These are phyloP conservation scores for Wickerhamomyces canadensis DNA, from an alignment of 805 yeast species.

Conservation along the genomic window DNA sequence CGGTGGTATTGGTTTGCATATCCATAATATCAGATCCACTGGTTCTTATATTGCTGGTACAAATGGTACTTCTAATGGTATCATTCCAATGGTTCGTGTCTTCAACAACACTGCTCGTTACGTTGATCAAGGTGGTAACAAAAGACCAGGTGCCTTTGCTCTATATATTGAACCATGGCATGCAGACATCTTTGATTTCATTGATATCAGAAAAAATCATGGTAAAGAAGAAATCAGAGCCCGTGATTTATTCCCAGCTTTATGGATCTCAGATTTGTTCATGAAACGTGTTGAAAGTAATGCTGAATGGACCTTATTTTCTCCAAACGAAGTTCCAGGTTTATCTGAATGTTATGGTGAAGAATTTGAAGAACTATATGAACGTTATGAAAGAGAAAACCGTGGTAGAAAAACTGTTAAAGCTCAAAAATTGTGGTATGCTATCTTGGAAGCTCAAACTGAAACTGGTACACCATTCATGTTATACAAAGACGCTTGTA, in stretches of 20 bases:
- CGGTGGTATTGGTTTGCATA: slow-evolving; percentile 92
- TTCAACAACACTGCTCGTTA: slow-evolving; percentile 95
- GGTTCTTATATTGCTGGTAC: slow-evolving; percentile 91
- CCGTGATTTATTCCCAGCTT: slow-evolving; percentile 85
- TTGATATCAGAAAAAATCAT: slow-evolving; percentile 87
- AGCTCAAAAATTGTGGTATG: slow-evolving; percentile 93
- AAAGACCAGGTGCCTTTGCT: slow-evolving; percentile 97
- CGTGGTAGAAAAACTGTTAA: slow-evolving; percentile 59
- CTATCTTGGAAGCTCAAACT: slow-evolving; percentile 86
- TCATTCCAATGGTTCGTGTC: slow-evolving; percentile 93
- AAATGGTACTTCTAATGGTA: slow-evolving; percentile 87
- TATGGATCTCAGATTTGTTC: slow-evolving; percentile 94
- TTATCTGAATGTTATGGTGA: slow-evolving; percentile 79
- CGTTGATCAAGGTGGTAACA: slow-evolving; percentile 98
- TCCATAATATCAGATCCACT: slow-evolving; percentile 81
- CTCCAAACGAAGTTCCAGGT: slow-evolving; percentile 88
- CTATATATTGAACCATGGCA: slow-evolving; percentile 97
- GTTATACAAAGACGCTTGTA: slow-evolving; percentile 91
- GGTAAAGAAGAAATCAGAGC: slow-evolving; percentile 95
- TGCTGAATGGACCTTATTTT: slow-evolving; percentile 82
- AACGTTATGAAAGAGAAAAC: slow-evolving; percentile 66
- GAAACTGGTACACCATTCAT: slow-evolving; percentile 97
- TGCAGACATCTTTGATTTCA: slow-evolving; percentile 79
- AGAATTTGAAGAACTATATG: slow-evolving; percentile 70
- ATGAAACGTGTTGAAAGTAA: slow-evolving; percentile 83